A percentile compares a stretch with the other conserved stretches of the same genome.
phyloP scores from a whole-genome alignment of 495 filamentous ascomycete genomes.

The Aspergillus baeticus region DNA sequence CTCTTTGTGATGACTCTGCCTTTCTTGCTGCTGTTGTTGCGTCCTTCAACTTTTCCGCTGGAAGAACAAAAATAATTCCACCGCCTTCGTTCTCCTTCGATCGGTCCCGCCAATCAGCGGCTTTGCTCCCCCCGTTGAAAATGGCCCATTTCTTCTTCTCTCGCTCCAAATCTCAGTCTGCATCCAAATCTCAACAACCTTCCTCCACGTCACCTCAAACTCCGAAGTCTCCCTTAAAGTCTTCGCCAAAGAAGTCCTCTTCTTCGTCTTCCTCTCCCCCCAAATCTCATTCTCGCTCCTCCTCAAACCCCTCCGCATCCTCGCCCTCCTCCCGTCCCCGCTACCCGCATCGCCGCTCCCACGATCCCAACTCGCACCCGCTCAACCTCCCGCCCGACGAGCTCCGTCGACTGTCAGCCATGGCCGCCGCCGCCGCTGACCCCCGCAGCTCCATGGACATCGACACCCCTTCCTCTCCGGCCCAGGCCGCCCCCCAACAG shows the following conservation, averaged over 20 bases:
- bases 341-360: conserved; percentile 42
- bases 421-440: conserved; percentile 61
- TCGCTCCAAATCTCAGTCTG: conserved; percentile 33
- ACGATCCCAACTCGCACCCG: conserved; percentile 73
- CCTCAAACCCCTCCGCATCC: conserved; percentile 24
- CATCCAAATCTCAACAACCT: conserved; percentile 19
- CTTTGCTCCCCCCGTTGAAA: conserved; percentile 17
- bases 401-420: conserved; percentile 70
- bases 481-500: conserved; percentile 38
- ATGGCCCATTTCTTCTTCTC: conserved; percentile 37
- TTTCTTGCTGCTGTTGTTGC: not conserved
- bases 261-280: conserved; percentile 13
- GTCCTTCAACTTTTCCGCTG: not conserved
- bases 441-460: conserved; percentile 72
- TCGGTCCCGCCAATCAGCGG: conserved; percentile 23
- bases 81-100: conserved; percentile 51
- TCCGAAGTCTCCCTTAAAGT: conserved; percentile 3
- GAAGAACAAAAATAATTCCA: conserved; percentile 28
- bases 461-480: conserved; percentile 57
- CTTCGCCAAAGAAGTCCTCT: not conserved
- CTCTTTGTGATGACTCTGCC: conserved; percentile 1
- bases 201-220: conserved; percentile 15
- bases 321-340: conserved; percentile 15
- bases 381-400: conserved; percentile 86
- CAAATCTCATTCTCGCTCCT: conserved; percentile 20